phyloP scores from a whole-genome alignment of 2,329 filamentous ascomycete species.

The Drechmeria coniospora region DNA sequence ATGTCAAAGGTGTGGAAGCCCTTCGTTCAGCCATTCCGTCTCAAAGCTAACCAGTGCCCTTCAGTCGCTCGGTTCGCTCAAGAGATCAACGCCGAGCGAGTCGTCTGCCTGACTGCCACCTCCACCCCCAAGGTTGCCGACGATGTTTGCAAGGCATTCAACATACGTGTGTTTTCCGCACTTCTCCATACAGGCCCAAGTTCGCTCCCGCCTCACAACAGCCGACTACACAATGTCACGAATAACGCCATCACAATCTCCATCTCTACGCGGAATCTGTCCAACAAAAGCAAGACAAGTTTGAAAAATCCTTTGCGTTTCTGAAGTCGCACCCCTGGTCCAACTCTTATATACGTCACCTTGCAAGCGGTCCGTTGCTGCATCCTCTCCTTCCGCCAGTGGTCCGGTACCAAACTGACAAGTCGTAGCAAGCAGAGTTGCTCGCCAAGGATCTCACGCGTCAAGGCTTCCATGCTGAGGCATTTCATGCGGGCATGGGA shows the following conservation, averaged over 20 bases:
- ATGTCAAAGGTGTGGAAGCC: conserved; percentile 25
- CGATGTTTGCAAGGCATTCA: conserved; percentile 37
- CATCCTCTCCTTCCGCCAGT: not conserved
- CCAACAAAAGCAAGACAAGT: conserved; percentile 26
- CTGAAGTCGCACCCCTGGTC: conserved; percentile 32
- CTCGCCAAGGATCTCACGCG: conserved; percentile 22
- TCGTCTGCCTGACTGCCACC: conserved; percentile 45
- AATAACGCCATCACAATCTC: conserved; percentile 17
- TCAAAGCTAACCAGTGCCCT: not conserved
- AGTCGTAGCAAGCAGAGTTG: conserved; percentile 23
- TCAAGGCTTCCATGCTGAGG: conserved; percentile 23
- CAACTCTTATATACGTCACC: conserved; percentile 47
- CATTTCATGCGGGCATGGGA: conserved; percentile 37
- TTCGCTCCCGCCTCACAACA: conserved; percentile 5
- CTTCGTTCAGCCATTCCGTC: conserved; percentile 4
- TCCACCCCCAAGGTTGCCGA: conserved; percentile 39
- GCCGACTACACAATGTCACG: not conserved
- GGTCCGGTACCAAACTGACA: conserved; percentile 3
- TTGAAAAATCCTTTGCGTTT: conserved; percentile 29
- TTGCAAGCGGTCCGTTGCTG: conserved; percentile 25
- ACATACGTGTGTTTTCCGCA: conserved; percentile 40
- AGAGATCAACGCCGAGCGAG: conserved; percentile 40
- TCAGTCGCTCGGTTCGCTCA: conserved; percentile 36
- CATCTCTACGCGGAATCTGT: conserved; percentile 34
- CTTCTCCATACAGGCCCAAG: conserved; percentile 43